Evolutionary conservation across 305 asterid species (phyloP), one percentile per base, ranked within the genome.

Genomic region (Fraxinus paxiana): DNA sequence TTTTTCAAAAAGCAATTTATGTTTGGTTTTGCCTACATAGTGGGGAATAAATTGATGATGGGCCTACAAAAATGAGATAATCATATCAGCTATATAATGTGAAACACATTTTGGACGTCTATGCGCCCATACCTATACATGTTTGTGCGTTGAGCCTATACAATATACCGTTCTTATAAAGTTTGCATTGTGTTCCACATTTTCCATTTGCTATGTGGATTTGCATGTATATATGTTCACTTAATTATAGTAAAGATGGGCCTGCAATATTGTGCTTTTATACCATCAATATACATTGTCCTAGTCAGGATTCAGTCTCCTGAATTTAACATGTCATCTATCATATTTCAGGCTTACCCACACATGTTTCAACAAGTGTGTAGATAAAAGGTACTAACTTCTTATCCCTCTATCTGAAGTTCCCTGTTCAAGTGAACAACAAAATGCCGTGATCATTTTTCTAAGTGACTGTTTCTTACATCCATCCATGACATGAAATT

Each of bases 301-400:
- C n/a, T 22, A 22, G 33, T 61, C 33, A 22, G 33, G n/a, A 20
- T 61, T 22, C 7, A 0, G 12, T 61, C 71, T 7, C n/a, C 34
- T 46, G 31, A 17, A 15, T 75, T 8, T 31, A 46, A 9, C 20
- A 73, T 71, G 41, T 6, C 41, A 5, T 70, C 75, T 71, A 63
- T 75, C 34, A 63, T 10, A 4, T 65, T 82, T 34, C 86, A 91
- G 93, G 89, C 87, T 91, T 77, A 91, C 89, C 1, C 85, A 85
- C 1, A 87, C 91, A 22, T 91, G 93, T 84, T 91, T 87, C 84
- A 78, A 84, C 84, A 91, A 91, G 84, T 91, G 94, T 79, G 67
- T 91, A 31, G 91, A 85, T 37, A 86, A 77, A 76, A 89, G 83
- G 91, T 89, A 84, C 5, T 77, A 59, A n/a, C 30, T 76, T 31